Evolutionary conservation across 1,284 basidiomycete genomes (phyloP).

Genomic region (Cutaneotrichosporon cavernicola): DNA sequence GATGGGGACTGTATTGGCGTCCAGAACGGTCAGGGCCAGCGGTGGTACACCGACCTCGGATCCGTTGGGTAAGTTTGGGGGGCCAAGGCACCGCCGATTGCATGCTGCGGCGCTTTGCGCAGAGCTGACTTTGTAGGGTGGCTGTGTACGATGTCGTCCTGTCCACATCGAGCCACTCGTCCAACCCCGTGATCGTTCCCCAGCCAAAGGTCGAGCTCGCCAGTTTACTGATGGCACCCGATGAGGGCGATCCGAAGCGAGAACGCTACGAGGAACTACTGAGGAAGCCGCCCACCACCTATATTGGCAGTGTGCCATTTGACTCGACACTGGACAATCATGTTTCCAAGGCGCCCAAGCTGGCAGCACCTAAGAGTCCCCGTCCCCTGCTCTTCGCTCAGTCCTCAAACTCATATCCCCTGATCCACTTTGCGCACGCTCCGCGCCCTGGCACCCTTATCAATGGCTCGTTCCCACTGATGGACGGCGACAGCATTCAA

Average conservation of each 20-base stretch:
- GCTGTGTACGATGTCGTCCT: constrained; percentile 52
- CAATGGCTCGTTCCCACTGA: constrained; percentile 45
- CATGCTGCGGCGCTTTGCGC: neutral
- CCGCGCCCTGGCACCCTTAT: constrained; percentile 40
- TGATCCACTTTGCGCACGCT: constrained; percentile 41
- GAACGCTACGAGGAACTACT: constrained; percentile 16
- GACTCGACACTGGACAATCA: constrained; percentile 17
- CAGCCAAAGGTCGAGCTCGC: constrained; percentile 48
- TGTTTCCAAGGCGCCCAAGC: constrained; percentile 3
- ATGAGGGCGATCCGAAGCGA: constrained; percentile 6
- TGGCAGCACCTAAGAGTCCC: constrained; percentile 7
- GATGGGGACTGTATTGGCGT: constrained; percentile 50
- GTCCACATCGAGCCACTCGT: constrained; percentile 34
- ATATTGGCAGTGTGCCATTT: constrained; percentile 43
- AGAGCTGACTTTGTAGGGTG: constrained; percentile 31
- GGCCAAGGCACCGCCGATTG: neutral
- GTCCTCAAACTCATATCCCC: constrained; percentile 48
- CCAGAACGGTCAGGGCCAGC: constrained; percentile 40
- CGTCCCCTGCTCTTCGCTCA: constrained; percentile 45
- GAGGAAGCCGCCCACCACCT: constrained; percentile 40
- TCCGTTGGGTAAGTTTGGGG: constrained; percentile 41
- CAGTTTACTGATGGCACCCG: constrained; percentile 25
- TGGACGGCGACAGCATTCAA: constrained; percentile 38
- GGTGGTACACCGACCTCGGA: constrained; percentile 43
- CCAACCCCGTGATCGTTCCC: constrained; percentile 51